Percentiles rank a stretch among this genome's conserved stretches.
Evolutionary conservation across 2,329 filamentous ascomycete genomes (phyloP).

Genomic region (Huntiella bhutanensis): DNA sequence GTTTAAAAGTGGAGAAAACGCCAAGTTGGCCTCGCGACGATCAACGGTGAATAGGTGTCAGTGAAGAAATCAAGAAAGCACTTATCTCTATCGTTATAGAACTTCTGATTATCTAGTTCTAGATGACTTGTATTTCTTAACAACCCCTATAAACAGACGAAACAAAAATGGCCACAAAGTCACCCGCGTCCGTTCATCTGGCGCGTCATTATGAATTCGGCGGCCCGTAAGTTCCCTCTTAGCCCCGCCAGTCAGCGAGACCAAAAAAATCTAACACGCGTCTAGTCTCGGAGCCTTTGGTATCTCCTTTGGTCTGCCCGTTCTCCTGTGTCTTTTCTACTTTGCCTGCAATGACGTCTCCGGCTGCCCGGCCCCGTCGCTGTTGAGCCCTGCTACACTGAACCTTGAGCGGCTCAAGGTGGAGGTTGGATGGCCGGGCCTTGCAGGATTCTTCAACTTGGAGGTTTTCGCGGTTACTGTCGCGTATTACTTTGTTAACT

Average conservation of each 20-base stretch:
- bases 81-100: neutral
- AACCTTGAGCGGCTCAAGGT: slow-evolving; percentile 53
- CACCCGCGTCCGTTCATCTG: slow-evolving; percentile 14
- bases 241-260: no score
- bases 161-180: slow-evolving; percentile 11
- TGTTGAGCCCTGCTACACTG: slow-evolving; percentile 53
- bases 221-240: slow-evolving; percentile 26
- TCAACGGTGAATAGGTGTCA: no score
- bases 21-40: no score
- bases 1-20: no score
- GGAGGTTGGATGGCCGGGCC: slow-evolving; percentile 70
- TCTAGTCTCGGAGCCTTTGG: slow-evolving; percentile 52
- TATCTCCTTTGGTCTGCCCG: slow-evolving; percentile 64
- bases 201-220: slow-evolving; percentile 32
- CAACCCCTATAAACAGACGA: neutral
- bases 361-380: slow-evolving; percentile 72
- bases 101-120: neutral
- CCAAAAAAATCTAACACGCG: slow-evolving; percentile 3
- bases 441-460: slow-evolving; percentile 51
- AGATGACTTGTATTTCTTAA: neutral
- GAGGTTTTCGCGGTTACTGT: slow-evolving; percentile 50
- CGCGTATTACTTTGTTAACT: slow-evolving; percentile 59
- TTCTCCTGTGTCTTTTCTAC: slow-evolving; percentile 58
- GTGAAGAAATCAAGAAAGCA: no score
- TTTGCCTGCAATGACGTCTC: slow-evolving; percentile 87